phyloP scores from a whole-genome alignment of 257 asterid species.

The Capsicum rhomboideum region DNA sequence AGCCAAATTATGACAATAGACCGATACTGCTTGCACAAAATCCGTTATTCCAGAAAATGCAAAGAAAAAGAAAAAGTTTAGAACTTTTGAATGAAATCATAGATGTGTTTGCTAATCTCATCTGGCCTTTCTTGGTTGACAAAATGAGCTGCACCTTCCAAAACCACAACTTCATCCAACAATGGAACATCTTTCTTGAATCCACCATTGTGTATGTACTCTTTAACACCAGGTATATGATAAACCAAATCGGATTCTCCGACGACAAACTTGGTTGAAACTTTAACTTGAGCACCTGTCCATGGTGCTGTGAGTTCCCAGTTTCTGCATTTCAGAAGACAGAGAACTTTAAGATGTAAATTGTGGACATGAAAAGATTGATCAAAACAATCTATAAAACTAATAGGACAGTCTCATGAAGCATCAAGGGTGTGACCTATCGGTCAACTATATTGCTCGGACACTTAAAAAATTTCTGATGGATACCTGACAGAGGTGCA shows the following conservation, averaged over 20 bases:
- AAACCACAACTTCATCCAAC: slow-evolving; percentile 6
- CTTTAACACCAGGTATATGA: slow-evolving; percentile 8
- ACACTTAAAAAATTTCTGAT: too few relatives aligned
- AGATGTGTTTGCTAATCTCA: slow-evolving; percentile 5
- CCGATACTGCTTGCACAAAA: background rate
- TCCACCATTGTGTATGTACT: slow-evolving; percentile 14
- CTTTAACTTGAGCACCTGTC: slow-evolving; percentile 18
- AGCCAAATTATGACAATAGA: too few relatives aligned
- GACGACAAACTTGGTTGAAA: slow-evolving; percentile 9
- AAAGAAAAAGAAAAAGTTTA: background rate
- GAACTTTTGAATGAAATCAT: slow-evolving; percentile 7
- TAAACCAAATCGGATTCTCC: slow-evolving; percentile 15
- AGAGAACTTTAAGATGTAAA: background rate
- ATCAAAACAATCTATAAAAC: too few relatives aligned
- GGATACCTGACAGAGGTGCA: too few relatives aligned
- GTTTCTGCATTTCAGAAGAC: background rate
- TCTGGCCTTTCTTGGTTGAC: slow-evolving; percentile 7
- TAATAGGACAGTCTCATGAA: too few relatives aligned
- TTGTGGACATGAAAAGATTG: too few relatives aligned
- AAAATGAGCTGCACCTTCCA: slow-evolving; percentile 14
- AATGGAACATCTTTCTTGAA: slow-evolving; percentile 10
- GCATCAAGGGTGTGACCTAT: too few relatives aligned
- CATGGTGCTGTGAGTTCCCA: slow-evolving; percentile 19
- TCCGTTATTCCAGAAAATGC: too few relatives aligned
- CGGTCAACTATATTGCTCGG: too few relatives aligned